Evolutionary conservation across 2,329 filamentous ascomycete species (phyloP).

Genomic region (Aspergillus sp.): DNA sequence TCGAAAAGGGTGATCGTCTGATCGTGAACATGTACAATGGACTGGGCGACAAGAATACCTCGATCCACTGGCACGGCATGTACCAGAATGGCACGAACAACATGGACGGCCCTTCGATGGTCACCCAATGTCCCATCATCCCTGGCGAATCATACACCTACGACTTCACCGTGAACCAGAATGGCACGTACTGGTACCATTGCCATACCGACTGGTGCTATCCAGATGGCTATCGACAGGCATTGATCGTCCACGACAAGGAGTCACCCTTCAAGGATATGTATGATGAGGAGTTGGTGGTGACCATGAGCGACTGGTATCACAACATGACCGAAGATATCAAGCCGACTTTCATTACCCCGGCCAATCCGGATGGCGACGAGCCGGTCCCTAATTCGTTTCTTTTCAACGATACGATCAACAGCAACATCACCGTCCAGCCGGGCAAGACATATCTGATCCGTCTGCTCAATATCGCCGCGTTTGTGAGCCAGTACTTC

Average conservation of each 20-base stretch:
- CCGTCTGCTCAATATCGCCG: constrained; percentile 62
- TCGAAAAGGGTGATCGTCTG: constrained; percentile 64
- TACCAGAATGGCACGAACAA: constrained; percentile 66
- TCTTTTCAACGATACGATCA: constrained; percentile 62
- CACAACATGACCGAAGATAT: constrained; percentile 34
- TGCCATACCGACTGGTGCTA: constrained; percentile 58
- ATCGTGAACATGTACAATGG: constrained; percentile 62
- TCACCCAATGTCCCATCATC: constrained; percentile 60
- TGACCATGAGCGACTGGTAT: constrained; percentile 67
- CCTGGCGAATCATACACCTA: constrained; percentile 58
- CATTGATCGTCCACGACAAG: constrained; percentile 57
- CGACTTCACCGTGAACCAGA: constrained; percentile 55
- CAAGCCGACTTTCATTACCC: constrained; percentile 36
- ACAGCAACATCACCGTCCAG: constrained; percentile 50
- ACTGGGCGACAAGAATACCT: constrained; percentile 55
- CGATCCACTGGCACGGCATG: constrained; percentile 69
- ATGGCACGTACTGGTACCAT: constrained; percentile 59
- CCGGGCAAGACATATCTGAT: constrained; percentile 63
- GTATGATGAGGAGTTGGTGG: constrained; percentile 52
- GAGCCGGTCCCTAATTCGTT: constrained; percentile 60
- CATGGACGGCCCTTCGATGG: constrained; percentile 64
- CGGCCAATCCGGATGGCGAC: constrained; percentile 45
- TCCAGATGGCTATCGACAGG: constrained; percentile 60
- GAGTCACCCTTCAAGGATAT: constrained; percentile 46
- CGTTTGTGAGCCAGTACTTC: constrained; percentile 49